These are phyloP conservation scores for Dimargaris cristalligena DNA, from an alignment of 192 early-diverging fungal species.

Conservation along the genomic window DNA sequence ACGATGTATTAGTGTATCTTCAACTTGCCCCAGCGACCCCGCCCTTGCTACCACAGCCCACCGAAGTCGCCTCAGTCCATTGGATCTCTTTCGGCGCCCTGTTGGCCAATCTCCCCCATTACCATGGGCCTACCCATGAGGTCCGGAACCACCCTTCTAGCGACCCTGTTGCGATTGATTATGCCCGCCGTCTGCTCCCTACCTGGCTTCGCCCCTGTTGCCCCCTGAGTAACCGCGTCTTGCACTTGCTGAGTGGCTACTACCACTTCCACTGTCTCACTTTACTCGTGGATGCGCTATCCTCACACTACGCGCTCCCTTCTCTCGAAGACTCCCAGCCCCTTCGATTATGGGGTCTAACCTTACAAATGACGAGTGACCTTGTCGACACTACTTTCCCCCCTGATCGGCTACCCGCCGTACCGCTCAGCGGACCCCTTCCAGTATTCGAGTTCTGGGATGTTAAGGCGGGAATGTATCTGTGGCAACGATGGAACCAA, in stretches of 20 bases:
- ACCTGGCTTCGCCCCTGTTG: no score
- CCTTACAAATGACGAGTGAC: slow-evolving; percentile 4
- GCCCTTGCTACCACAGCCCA: background rate
- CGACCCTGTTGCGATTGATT: background rate
- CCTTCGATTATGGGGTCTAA: slow-evolving; percentile 5
- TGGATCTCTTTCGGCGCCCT: slow-evolving; percentile 2
- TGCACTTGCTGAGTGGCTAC: background rate
- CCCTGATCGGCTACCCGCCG: background rate
- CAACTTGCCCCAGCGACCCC: background rate
- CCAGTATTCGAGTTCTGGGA: slow-evolving; percentile 1
- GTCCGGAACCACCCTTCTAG: background rate
- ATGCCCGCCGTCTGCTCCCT: no score
- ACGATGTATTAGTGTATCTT: background rate
- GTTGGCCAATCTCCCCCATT: background rate
- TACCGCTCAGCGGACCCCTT: slow-evolving; percentile 2
- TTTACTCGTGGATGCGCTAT: background rate
- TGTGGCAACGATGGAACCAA: slow-evolving; percentile 1
- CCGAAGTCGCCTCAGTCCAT: slow-evolving; percentile 8
- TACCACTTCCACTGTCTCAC: background rate
- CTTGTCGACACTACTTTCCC: slow-evolving; percentile 3
- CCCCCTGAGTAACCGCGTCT: background rate
- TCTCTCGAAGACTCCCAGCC: background rate
- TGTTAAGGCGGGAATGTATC: background rate
- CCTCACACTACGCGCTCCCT: background rate
- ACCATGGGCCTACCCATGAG: background rate